These are phyloP conservation scores for Bjerkandera adusta DNA, from an alignment of 1,284 basidiomycete genomes.

Conservation along the genomic window DNA sequence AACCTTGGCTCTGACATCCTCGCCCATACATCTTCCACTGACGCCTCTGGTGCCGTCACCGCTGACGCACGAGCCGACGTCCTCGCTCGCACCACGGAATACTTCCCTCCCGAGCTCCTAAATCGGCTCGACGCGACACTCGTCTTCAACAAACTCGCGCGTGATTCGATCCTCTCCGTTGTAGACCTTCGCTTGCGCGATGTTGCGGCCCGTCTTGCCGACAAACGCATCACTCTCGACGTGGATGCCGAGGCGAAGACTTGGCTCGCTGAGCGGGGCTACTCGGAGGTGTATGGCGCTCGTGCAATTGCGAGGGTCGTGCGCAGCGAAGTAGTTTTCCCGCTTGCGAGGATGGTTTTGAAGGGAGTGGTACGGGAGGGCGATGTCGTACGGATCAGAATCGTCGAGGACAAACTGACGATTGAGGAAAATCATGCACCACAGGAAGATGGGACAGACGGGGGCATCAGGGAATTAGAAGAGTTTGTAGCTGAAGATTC, in stretches of 20 bases:
- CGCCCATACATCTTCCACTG: conserved; percentile 64
- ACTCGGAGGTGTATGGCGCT: conserved; percentile 86
- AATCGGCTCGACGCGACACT: conserved; percentile 87
- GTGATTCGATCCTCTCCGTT: conserved; percentile 71
- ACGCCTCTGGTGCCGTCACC: conserved; percentile 67
- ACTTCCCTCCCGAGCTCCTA: conserved; percentile 89
- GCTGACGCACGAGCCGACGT: conserved; percentile 65
- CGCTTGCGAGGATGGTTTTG: conserved; percentile 74
- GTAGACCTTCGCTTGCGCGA: conserved; percentile 77
- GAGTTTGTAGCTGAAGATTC: too few relatives aligned
- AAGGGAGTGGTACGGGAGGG: conserved; percentile 75
- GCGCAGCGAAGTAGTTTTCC: conserved; percentile 74
- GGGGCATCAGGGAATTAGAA: too few relatives aligned
- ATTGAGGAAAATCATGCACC: too few relatives aligned
- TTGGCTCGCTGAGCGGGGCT: conserved; percentile 82
- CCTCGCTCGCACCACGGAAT: conserved; percentile 70
- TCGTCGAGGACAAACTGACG: not conserved
- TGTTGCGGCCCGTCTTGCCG: conserved; percentile 63
- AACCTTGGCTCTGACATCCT: conserved; percentile 69
- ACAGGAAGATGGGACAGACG: too few relatives aligned
- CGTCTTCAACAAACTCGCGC: conserved; percentile 88
- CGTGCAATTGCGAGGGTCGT: conserved; percentile 83
- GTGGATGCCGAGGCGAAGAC: conserved; percentile 62
- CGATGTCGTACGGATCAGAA: conserved; percentile 33
- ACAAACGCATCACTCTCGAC: conserved; percentile 70